Base-by-base conservation (phyloP, 192 early-diverging fungal genomes). In the Coemansia asiatica region DNA sequence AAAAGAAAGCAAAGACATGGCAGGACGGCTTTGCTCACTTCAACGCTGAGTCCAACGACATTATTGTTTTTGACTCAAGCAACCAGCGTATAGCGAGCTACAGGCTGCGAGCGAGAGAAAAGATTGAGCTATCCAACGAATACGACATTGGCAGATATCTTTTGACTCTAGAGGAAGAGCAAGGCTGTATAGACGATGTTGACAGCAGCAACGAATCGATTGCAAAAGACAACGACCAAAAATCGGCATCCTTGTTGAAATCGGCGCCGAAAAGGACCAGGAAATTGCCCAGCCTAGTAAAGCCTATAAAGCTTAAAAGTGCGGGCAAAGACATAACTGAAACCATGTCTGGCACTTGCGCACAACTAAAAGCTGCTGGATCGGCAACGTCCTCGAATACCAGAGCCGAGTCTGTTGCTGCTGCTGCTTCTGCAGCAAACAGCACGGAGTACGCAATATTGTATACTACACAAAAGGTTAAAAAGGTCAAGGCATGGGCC, bases 1-100 rank as follows among this genome's bases (percentile, higher is more conserved):
- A 46, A 31, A 83, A 83, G 40, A 83, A 77, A 66, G 68, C 62
- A 40, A 83, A 83, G 69, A 70, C 75, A n/a, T 83, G 81, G 81
- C 81, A 83, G 61, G 81, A 83, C 33, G 81, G 72, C 10, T 51
- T 69, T 54, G 67, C 66, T 13, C 68, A 60, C 58, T 73, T 70
- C 38, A 59, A 71, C 63, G 21, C 36, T 19, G 72, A 77, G 13
- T 58, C 68, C 27, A 60, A 67, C 35, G 75, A 77, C 28, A 36
- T 83, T 12, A 60, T 71, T 21, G 33, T 76, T 16, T 75, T 68
- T 40, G 71, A 74, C 35, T 56, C 63, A 13, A 66, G 51, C 48
- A 68, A 69, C 51, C 62, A 67, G 22, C 63, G 69, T 6, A 63
- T 75, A 6, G 58, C 74, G 38, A 73, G 65, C 61, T 61, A 73